Evolutionary conservation across 2,329 filamentous ascomycete genomes (phyloP).

Genomic region (Conoideocrella luteorostrata): DNA sequence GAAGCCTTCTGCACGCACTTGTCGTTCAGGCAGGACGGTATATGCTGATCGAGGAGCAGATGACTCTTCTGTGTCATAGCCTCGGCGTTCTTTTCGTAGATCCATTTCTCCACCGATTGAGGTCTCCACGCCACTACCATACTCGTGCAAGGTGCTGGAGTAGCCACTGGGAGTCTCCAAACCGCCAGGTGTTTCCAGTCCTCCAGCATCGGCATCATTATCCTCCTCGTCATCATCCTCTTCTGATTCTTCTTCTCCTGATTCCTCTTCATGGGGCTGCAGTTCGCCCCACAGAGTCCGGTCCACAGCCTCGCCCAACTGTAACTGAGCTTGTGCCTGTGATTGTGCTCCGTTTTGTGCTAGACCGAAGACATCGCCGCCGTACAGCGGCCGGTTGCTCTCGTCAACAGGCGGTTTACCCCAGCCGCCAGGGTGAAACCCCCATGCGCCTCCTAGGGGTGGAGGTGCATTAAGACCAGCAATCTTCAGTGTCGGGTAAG

Average conservation of each 20-base stretch:
- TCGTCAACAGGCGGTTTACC: conserved; percentile 95
- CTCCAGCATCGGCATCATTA: conserved; percentile 56
- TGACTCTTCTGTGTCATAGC: conserved; percentile 80
- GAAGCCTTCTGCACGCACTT: conserved; percentile 82
- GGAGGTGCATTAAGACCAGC: conserved; percentile 91
- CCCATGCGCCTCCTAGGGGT: conserved; percentile 84
- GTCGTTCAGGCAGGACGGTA: conserved; percentile 82
- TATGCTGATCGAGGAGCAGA: conserved; percentile 73
- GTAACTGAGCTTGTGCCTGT: conserved; percentile 32
- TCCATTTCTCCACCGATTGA: conserved; percentile 83
- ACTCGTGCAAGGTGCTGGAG: conserved; percentile 72
- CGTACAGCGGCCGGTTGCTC: conserved; percentile 83
- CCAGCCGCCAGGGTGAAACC: conserved; percentile 91
- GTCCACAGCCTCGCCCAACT: conserved; percentile 71
- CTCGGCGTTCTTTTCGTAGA: conserved; percentile 74
- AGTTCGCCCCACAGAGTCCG: conserved; percentile 88
- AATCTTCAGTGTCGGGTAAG: conserved; percentile 92
- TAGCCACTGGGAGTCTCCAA: conserved; percentile 77
- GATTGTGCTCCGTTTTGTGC: conserved; percentile 32
- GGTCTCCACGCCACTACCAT: conserved; percentile 63
- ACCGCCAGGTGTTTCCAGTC: conserved; percentile 67
- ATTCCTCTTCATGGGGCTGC: conserved; percentile 70
- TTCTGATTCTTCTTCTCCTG: conserved; percentile 55
- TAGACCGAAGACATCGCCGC: conserved; percentile 90
- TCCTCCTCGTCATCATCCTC: conserved; percentile 32